Percentiles rank a stretch among this genome's conserved stretches.
Evolutionary conservation across 345 rosid species (phyloP).

Genomic region (Melastoma malabathricum): DNA sequence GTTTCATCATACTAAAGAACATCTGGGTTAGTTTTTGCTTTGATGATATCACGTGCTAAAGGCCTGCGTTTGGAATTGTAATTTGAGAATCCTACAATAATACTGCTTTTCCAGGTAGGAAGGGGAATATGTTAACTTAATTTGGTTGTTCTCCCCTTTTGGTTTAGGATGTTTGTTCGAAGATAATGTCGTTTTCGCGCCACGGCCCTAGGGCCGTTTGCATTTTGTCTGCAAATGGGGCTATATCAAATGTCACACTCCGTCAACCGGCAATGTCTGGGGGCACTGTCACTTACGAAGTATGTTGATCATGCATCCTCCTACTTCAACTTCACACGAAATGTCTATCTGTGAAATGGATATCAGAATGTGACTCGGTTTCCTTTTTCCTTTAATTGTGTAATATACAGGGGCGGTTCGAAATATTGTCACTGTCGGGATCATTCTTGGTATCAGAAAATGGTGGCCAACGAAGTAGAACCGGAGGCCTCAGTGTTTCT

Average conservation of each 20-base stretch:
- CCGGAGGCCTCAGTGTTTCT: slow-evolving; percentile 61
- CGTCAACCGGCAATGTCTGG: slow-evolving; percentile 53
- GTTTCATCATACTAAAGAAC: too few species aligned
- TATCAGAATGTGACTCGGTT: neutral
- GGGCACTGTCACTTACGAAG: slow-evolving; percentile 68
- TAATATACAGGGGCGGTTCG: slow-evolving; percentile 63
- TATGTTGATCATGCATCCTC: slow-evolving; percentile 7
- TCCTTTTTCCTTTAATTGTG: neutral
- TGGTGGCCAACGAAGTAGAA: slow-evolving; percentile 56
- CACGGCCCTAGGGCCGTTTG: slow-evolving; percentile 48
- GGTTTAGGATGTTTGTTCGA: slow-evolving; percentile 49
- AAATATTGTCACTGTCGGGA: slow-evolving; percentile 73
- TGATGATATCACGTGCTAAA: too few species aligned
- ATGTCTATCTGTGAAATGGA: neutral
- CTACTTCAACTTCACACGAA: neutral
- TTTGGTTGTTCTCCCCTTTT: neutral
- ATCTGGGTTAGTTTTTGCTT: too few species aligned
- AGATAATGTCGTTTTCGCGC: slow-evolving; percentile 54
- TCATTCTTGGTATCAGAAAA: slow-evolving; percentile 61
- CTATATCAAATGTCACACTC: slow-evolving; percentile 58
- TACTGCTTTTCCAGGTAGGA: too few species aligned
- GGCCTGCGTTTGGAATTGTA: too few species aligned
- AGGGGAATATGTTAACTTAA: neutral
- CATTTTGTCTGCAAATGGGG: slow-evolving; percentile 56
- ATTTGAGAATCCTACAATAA: too few species aligned